These are phyloP conservation scores for Nakazawaea sp. DNA, from an alignment of 805 yeast genomes.

Conservation along the genomic window DNA sequence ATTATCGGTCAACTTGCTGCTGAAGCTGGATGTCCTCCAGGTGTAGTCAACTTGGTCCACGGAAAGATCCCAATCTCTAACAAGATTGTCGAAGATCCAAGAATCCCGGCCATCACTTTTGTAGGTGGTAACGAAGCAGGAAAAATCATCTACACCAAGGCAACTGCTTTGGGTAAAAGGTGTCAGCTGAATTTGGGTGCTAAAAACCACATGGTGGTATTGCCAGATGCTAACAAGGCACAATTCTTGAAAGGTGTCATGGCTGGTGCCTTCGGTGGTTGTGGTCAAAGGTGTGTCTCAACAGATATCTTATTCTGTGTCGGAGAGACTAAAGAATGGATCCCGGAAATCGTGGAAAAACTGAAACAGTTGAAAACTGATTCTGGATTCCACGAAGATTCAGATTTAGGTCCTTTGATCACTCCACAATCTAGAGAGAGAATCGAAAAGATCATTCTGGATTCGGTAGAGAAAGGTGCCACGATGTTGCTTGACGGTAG, in stretches of 20 bases:
- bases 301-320: constrained; percentile 68
- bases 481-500: constrained; percentile 60
- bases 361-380: constrained; percentile 54
- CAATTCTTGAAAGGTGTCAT: constrained; percentile 59
- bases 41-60: constrained; percentile 66
- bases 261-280: constrained; percentile 80
- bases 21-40: constrained; percentile 73
- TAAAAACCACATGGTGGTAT: constrained; percentile 69
- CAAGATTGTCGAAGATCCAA: constrained; percentile 62
- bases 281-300: constrained; percentile 83
- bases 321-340: constrained; percentile 59
- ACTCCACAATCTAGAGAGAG: constrained; percentile 50
- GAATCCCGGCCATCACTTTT: constrained; percentile 71
- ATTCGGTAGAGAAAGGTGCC: constrained; percentile 57
- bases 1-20: constrained; percentile 64
- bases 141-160: constrained; percentile 60
- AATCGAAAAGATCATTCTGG: constrained; percentile 50
- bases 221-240: constrained; percentile 66
- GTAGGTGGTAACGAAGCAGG: constrained; percentile 81
- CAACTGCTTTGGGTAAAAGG: constrained; percentile 63
- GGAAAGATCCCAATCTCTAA: constrained; percentile 70
- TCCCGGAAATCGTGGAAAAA: constrained; percentile 48
- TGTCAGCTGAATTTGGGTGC: constrained; percentile 79
- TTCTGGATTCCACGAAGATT: constrained; percentile 54
- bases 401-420: constrained; percentile 70